Conservation (phyloP, 805 yeast species). For the Nakazawaea anatomiae region DNA sequence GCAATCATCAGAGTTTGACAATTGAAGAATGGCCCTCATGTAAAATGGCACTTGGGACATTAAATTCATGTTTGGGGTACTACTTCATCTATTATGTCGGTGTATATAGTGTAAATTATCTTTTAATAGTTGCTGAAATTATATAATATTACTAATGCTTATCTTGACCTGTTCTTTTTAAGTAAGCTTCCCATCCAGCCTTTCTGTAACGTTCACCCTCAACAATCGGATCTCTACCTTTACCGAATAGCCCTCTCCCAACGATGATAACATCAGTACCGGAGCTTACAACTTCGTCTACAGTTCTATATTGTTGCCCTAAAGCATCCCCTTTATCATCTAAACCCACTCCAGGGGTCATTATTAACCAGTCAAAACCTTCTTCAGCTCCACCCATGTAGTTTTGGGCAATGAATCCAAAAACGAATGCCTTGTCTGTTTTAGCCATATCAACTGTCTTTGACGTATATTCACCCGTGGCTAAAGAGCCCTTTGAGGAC, state of each 20-base stretch:
- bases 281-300: conserved; percentile 69
- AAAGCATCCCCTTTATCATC: conserved; percentile 94
- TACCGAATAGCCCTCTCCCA: conserved; percentile 95
- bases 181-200: conserved; percentile 95
- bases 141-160: conserved; percentile 6
- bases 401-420: conserved; percentile 94
- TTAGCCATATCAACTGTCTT: conserved; percentile 85
- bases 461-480: conserved; percentile 84
- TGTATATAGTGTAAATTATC: background rate
- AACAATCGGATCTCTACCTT: conserved; percentile 83
- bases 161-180: conserved; percentile 27
- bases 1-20: background rate
- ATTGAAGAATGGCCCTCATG: background rate
- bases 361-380: conserved; percentile 90
- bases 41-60: background rate
- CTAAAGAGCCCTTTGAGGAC: conserved; percentile 89
- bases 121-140: background rate
- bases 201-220: conserved; percentile 86
- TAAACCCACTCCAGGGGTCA: conserved; percentile 98
- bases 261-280: conserved; percentile 97
- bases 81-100: no score
- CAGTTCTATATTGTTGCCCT: conserved; percentile 97
- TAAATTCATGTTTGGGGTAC: no score
- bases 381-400: conserved; percentile 79
- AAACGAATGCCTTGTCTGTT: conserved; percentile 79